phyloP scores from a whole-genome alignment of 1,139 yeast genomes.

The Arxiozyma slooffiae region DNA sequence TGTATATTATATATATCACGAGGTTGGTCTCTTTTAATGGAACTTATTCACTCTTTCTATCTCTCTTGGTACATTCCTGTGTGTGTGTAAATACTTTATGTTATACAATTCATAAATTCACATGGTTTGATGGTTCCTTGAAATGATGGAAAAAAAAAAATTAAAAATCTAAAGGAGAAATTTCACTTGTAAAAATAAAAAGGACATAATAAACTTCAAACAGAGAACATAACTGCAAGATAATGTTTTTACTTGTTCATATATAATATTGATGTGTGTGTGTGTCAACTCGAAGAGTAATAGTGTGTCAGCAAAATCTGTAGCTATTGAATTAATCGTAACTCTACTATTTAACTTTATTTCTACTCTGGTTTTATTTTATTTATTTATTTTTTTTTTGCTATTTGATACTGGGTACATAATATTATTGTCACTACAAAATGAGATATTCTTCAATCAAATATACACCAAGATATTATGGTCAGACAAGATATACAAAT shows the following conservation, averaged over 20 bases:
- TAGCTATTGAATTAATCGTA: not conserved
- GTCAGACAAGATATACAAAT: not conserved
- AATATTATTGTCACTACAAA: not conserved
- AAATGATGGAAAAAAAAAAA: not conserved
- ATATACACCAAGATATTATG: not conserved
- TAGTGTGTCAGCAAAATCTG: too few relatives aligned
- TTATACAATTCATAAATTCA: too few relatives aligned
- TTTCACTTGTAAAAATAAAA: not conserved
- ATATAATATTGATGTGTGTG: too few relatives aligned
- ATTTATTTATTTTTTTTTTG: not conserved
- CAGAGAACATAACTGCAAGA: too few relatives aligned
- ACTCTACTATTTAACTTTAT: not conserved
- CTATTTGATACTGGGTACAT: not conserved
- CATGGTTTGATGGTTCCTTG: not conserved
- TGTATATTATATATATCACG: too few relatives aligned
- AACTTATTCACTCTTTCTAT: not conserved
- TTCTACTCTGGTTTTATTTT: not conserved
- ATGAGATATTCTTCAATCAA: not conserved
- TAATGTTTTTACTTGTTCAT: too few relatives aligned
- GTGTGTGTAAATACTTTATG: too few relatives aligned
- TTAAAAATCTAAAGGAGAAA: too few relatives aligned
- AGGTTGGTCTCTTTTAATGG: not conserved
- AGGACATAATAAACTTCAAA: not conserved
- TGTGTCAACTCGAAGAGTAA: too few relatives aligned
- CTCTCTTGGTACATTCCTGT: not conserved